A percentile compares a stretch with the other conserved stretches of the same genome.
These are phyloP conservation scores for Suhomyces kilbournensis DNA, from an alignment of 805 yeast species.

Conservation along the genomic window DNA sequence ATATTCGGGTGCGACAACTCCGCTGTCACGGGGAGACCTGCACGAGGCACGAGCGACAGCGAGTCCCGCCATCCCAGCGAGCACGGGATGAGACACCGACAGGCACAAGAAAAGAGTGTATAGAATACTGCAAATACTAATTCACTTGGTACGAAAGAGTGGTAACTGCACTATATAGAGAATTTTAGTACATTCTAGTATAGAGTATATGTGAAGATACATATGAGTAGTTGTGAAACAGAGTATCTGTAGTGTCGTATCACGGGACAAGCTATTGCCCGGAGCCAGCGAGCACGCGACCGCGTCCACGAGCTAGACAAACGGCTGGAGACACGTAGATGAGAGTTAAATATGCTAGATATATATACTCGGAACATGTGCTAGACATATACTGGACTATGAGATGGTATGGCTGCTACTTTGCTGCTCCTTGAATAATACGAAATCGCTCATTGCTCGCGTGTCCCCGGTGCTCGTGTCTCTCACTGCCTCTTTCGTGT, in stretches of 20 bases:
- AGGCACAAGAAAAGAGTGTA: too few relatives aligned
- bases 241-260: background rate
- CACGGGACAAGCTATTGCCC: background rate
- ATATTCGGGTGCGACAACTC: constrained; percentile 21
- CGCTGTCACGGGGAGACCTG: constrained; percentile 4
- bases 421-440: too few relatives aligned
- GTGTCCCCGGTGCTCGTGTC: background rate
- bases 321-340: background rate
- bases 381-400: too few relatives aligned
- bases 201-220: too few relatives aligned
- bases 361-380: too few relatives aligned
- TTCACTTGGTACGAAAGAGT: too few relatives aligned
- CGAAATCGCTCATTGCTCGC: too few relatives aligned
- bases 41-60: background rate
- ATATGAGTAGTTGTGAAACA: too few relatives aligned
- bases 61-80: background rate
- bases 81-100: background rate
- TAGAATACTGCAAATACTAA: too few relatives aligned
- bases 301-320: background rate
- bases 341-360: too few relatives aligned
- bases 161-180: too few relatives aligned
- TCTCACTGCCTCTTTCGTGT: background rate
- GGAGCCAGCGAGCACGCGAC: background rate
- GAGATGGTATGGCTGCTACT: background rate
- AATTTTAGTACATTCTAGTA: too few relatives aligned